Base-by-base conservation (phyloP, 2,329 filamentous ascomycete species). In the Monosporascus ibericus region DNA sequence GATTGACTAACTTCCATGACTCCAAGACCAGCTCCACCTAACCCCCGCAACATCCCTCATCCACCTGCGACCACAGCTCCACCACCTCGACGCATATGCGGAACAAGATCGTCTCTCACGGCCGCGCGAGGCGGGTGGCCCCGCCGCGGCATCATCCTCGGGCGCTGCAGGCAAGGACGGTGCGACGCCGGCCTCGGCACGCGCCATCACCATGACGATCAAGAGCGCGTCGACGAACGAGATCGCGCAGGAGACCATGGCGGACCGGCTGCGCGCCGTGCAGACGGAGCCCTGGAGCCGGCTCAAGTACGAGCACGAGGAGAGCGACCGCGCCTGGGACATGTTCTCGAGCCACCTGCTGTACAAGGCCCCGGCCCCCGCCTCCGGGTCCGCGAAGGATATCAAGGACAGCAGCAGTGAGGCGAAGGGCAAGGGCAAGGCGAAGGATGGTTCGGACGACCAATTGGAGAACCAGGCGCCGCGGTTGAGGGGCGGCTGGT, bases 21-120 rank as follows among this genome's bases (percentile, higher is more conserved):
- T 30, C 22, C 17, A 58, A 92, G 89, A 89, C 61, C 85, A 95
- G 65, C 76, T 96, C 9, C 90, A 96, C 71, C 82, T 97, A 39
- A 95, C 90, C 1, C 88, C 88, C 24, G 82, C 95, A 46, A 84
- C 86, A 40, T 87, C 89, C 2, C 82, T 96, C 44, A 88, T 95
- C 42, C 90, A 95, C 66, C 84, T 99, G 65, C 88, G 92, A 4
- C 91, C 94, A 0, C 90, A 96, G 65, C 87, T 95, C 55, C 90
- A 96, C 71, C 91, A 97, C 72, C 79, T 97, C 60, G 94, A 97
- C 71, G 92, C 94, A 3, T 72, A 84, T 46, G 78, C 86, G 47
- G 90, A 96, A 63, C 79, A 89, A 52, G 83, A 87, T 37, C 81
- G 81, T 44, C 75, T 76, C 42, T 60, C 63, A n/a, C 65, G 70